Base-by-base conservation (phyloP, 23 red algal genomes). In the Agarophyton chilense region DNA sequence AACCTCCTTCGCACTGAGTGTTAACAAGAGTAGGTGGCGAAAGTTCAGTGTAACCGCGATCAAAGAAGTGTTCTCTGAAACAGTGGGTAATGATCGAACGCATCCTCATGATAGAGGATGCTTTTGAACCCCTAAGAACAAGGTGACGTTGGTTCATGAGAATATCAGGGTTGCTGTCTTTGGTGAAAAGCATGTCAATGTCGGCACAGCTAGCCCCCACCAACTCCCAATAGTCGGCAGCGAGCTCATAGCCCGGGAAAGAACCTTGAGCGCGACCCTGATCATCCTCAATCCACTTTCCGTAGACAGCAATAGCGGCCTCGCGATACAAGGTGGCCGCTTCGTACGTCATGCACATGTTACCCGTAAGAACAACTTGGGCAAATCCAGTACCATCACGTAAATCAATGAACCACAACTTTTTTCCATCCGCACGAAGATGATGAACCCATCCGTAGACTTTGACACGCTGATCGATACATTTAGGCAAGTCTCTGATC, bases 31-130 rank as follows among this genome's bases (percentile, higher is more conserved):
- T 98, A 0, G 96, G 96, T 34, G 96, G 96, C 6, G 88, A 75
- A 26, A 98, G 77, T 70, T 98, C 96, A 46, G 92, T 88, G 78
- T 98, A 98, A 9, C 93, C 92, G 17, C 87, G 83, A 40, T 90
- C 92, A 41, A 95, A 95, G 50, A 95, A 95, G 82, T 98, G 96
- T 66, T 98, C 96, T 19, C 96, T 93, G 83, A 98, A 98, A 62
- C 92, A 95, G 75, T 95, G 92, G 0, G 92, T 92, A 39, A 98
- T 98, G 35, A 98, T 89, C 16, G 93, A 95, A 0, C 96, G 92
- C 77, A 95, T 87, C 13, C 84, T 65, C 67, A 98, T 76, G 11
- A 95, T 79, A 19, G 76, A 87, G 1, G 93, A 95, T n/a, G 96
- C 77, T 44, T 84, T 84, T 6, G 77, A 78, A 2, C 96, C 96